Evolutionary conservation across 495 filamentous ascomycete species (phyloP).

Genomic region (Rostrohypoxylon terebratum): DNA sequence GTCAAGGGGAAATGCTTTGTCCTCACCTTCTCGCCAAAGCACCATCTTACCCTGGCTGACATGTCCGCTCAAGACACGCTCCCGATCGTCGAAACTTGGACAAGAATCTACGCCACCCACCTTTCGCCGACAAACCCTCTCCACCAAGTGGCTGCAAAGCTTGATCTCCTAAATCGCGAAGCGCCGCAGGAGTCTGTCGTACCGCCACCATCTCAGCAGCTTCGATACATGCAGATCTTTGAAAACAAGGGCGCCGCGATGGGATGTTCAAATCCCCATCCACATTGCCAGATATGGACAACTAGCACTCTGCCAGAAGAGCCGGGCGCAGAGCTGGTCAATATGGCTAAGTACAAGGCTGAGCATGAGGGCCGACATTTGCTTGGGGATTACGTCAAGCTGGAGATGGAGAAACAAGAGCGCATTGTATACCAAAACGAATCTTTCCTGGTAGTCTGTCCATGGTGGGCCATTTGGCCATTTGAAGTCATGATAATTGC

Average conservation of each 20-base stretch:
- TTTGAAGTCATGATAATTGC: conserved; percentile 94
- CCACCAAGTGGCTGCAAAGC: conserved; percentile 52
- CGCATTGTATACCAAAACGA: conserved; percentile 88
- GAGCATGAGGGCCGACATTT: conserved; percentile 79
- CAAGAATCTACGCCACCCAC: conserved; percentile 84
- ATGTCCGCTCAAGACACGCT: conserved; percentile 75
- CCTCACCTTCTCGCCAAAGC: conserved; percentile 88
- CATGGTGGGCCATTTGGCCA: conserved; percentile 98
- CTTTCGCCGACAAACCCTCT: conserved; percentile 78
- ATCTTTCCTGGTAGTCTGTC: conserved; percentile 84
- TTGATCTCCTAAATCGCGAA: conserved; percentile 51
- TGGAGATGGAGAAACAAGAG: conserved; percentile 85
- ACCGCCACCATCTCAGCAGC: conserved; percentile 76
- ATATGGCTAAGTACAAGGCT: conserved; percentile 78
- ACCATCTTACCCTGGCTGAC: conserved; percentile 93
- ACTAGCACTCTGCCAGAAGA: conserved; percentile 91
- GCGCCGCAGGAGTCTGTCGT: conserved; percentile 55
- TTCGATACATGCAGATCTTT: conserved; percentile 98
- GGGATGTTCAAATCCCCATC: conserved; percentile 99
- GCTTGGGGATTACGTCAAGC: conserved; percentile 84
- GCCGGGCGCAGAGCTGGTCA: conserved; percentile 77
- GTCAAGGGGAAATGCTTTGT: conserved; percentile 98
- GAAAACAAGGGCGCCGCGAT: conserved; percentile 98
- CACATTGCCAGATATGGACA: conserved; percentile 96
- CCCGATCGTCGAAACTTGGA: conserved; percentile 86